Evolutionary conservation across 2,329 filamentous ascomycete species (phyloP), one percentile per base, ranked within the genome.

Genomic region (Colletotrichum spinosum): DNA sequence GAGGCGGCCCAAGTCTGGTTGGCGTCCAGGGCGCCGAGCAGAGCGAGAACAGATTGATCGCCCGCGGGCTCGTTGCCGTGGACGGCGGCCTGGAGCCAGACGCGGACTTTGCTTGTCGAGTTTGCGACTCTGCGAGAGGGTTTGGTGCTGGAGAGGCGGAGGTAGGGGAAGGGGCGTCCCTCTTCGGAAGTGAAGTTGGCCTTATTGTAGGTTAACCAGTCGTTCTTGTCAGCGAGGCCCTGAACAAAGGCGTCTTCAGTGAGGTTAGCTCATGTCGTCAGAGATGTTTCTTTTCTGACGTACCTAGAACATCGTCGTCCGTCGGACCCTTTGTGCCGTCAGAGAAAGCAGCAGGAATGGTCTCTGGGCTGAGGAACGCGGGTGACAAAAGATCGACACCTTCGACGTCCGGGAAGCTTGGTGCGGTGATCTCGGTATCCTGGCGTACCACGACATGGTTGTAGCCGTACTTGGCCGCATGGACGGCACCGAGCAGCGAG

Each of bases 31-130:
- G 75, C 73, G 1, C 74, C 75, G 2, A 77, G 69, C 2, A 77
- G 69, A 0, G 75, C 74, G 4, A 75, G 56, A 2, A 75, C 60
- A 0, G 75, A 71, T 33, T 77, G 70, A n/a, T 77, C 75, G 5
- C 74, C 74, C 0, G 71, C 75, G 0, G 75, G 75, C 44, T 76
- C 75, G 4, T 77, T 76, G 33, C 75, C 75, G 12, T 77, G 75
- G 0, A 75, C 74, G 3, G 69, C 72, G 5, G 70, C 75, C 44
- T 77, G 74, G 0, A 77, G 35, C 69, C 72, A 77, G 8, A 77
- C 69, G 7, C 74, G 69, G 6, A 76, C 63, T 67, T 76, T 77
- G 10, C 58, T 57, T 10, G 51, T 58, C 33, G 69, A 69, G 51
- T 60, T 69, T 2, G 55, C 25, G 8, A 60, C 60, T n/a, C 55